Evolutionary conservation across 1,284 basidiomycete genomes (phyloP).

Genomic region (Moesziomyces parantarcticus): DNA sequence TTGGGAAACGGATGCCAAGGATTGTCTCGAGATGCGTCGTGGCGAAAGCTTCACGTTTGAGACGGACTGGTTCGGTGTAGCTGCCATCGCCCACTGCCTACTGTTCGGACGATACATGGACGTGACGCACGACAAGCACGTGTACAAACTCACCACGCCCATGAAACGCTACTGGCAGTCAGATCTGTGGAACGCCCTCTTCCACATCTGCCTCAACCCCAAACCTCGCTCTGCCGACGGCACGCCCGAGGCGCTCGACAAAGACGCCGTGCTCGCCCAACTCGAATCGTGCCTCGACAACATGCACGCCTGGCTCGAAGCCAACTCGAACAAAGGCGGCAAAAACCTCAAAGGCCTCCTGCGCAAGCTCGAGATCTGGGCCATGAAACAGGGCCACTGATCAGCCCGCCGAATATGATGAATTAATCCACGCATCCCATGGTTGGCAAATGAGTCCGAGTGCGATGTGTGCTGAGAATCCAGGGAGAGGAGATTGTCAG

Average conservation of each 20-base stretch:
- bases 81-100: slow-evolving; percentile 91
- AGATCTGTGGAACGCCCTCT: slow-evolving; percentile 84
- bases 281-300: slow-evolving; percentile 76
- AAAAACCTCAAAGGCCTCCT: slow-evolving; percentile 69
- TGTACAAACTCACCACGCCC: slow-evolving; percentile 71
- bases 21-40: slow-evolving; percentile 89
- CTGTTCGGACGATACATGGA: slow-evolving; percentile 89
- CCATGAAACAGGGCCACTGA: slow-evolving; percentile 48
- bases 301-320: slow-evolving; percentile 86
- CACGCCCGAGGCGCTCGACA: slow-evolving; percentile 72
- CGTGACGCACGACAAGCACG: slow-evolving; percentile 22
- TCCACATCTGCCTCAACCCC: slow-evolving; percentile 84
- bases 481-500: no score
- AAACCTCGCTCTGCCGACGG: slow-evolving; percentile 59
- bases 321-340: slow-evolving; percentile 77
- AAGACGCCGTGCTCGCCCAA: slow-evolving; percentile 72
- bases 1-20: slow-evolving; percentile 80
- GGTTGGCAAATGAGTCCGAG: no score
- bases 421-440: neutral
- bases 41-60: slow-evolving; percentile 89
- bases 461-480: no score
- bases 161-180: slow-evolving; percentile 96
- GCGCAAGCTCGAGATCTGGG: slow-evolving; percentile 65
- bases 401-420: neutral
- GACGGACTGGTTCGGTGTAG: slow-evolving; percentile 94